These are phyloP conservation scores for Ogataea salicorniae DNA, from an alignment of 805 yeast genomes.

Conservation along the genomic window DNA sequence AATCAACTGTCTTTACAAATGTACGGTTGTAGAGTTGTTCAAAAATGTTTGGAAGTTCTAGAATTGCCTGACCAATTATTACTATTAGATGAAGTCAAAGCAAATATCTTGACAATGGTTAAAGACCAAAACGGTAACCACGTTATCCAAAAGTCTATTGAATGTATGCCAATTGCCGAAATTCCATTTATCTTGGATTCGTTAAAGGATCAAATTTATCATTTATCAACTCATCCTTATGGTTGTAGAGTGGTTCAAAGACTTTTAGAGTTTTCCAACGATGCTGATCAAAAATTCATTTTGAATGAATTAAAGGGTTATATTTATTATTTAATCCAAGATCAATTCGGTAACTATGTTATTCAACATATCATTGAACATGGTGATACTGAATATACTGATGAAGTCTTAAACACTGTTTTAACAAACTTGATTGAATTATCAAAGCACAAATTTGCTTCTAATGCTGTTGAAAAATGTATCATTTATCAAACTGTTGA, in stretches of 20 bases:
- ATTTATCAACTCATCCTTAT: conserved; percentile 89
- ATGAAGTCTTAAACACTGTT: conserved; percentile 59
- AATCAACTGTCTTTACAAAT: conserved; percentile 78
- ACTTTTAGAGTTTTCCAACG: conserved; percentile 70
- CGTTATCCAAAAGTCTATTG: conserved; percentile 93
- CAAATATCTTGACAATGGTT: conserved; percentile 58
- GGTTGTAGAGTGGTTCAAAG: conserved; percentile 98
- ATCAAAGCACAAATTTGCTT: conserved; percentile 96
- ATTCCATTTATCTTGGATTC: conserved; percentile 71
- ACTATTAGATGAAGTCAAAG: conserved; percentile 64
- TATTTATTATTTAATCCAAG: conserved; percentile 76
- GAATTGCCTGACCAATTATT: conserved; percentile 56
- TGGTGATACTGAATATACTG: conserved; percentile 59
- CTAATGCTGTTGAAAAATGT: conserved; percentile 94
- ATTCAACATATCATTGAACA: conserved; percentile 91
- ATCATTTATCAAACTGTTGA: conserved; percentile 62
- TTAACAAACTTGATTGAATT: conserved; percentile 58
- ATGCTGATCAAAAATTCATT: conserved; percentile 60
- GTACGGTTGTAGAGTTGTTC: conserved; percentile 98
- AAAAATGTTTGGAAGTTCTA: conserved; percentile 79
- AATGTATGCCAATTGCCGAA: conserved; percentile 66
- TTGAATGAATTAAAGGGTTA: conserved; percentile 67
- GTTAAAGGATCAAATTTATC: conserved; percentile 67
- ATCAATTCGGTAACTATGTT: conserved; percentile 96
- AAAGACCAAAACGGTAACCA: conserved; percentile 98